Evolutionary conservation across 805 yeast species (phyloP).

Genomic region (Spathaspora boniae): DNA sequence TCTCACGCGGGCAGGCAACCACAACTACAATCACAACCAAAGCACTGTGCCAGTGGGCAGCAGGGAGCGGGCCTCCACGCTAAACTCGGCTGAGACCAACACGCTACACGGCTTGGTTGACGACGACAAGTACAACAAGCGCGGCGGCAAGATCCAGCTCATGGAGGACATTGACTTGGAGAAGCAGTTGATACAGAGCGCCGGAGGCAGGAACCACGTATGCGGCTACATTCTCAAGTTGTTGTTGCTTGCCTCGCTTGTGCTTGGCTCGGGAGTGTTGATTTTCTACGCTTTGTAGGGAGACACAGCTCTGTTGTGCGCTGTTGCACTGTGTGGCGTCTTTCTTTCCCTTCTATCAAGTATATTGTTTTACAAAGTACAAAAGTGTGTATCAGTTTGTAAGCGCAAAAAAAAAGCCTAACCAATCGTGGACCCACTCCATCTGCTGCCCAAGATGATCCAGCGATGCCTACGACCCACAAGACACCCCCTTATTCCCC

Average conservation of each 20-base stretch:
- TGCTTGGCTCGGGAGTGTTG: conserved; percentile 31
- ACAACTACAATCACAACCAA: no score
- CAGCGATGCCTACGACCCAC: not conserved
- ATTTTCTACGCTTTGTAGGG: conserved; percentile 32
- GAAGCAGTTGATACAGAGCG: conserved; percentile 33
- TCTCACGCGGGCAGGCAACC: no score
- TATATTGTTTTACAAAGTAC: not conserved
- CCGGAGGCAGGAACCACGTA: conserved; percentile 37
- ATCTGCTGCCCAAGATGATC: not conserved
- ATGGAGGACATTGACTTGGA: conserved; percentile 33
- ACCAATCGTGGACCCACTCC: not conserved
- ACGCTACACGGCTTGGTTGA: no score
- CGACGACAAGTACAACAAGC: conserved; percentile 1
- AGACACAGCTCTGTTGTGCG: not conserved
- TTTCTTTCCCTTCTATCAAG: not conserved
- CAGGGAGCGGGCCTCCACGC: no score
- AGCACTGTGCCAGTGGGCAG: no score
- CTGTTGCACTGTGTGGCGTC: no score
- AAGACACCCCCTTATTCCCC: no score
- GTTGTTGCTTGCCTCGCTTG: conserved; percentile 24
- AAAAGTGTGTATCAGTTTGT: not conserved
- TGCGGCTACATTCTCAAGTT: conserved; percentile 29
- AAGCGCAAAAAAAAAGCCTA: not conserved
- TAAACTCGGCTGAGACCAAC: no score
- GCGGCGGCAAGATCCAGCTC: conserved; percentile 20